Base-by-base conservation (phyloP, 768 basidiomycete genomes). In the Naematelia aurantialba region DNA sequence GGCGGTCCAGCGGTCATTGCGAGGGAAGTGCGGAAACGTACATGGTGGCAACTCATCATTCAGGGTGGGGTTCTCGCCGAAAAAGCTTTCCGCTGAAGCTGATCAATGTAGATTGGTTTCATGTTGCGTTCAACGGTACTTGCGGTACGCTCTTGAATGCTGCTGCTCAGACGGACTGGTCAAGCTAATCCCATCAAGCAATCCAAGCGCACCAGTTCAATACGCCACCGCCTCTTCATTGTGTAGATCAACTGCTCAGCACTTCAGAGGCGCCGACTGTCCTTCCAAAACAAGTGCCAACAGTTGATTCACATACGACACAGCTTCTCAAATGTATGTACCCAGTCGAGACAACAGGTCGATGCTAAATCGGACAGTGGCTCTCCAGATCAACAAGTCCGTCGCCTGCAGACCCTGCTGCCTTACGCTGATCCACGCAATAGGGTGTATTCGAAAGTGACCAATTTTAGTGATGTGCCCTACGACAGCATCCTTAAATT, bases 1-100 rank as follows among this genome's bases (percentile, higher is more conserved):
- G 48, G 26, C 29, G 49, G 24, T 12, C 58, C 42, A 25, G 42
- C 61, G 1, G 39, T 60, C 25, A 58, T 66, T 49, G 58, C 51
- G 0, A 22, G 65, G n/a, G 65, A 66, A 39, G 59, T 63, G 17
- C 51, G 62, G 48, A 67, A 67, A 26, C 30, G 66, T n/a, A 57
- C 55, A 10, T 67, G 59, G 56, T 60, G 53, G 45, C 66, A 67
- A 42, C 50, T 67, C 24, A 53, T 67, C 48, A 63, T 67, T 14
- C 66, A 67, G 50, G 55, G 55, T 45, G 26, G 56, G 46, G 39
- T 2, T 25, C 17, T 11, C 11, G n/a, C 14, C 48, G 10, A 5
- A 13, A 26, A 21, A 25, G 17, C 8, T 11, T 17, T 10, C n/a
- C 13, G 39, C 5, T 21, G 21, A 3, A 39, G 4, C 17, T 19